Conservation (phyloP, 2,329 filamentous ascomycete genomes). For the Sarocladium brachiariae region DNA sequence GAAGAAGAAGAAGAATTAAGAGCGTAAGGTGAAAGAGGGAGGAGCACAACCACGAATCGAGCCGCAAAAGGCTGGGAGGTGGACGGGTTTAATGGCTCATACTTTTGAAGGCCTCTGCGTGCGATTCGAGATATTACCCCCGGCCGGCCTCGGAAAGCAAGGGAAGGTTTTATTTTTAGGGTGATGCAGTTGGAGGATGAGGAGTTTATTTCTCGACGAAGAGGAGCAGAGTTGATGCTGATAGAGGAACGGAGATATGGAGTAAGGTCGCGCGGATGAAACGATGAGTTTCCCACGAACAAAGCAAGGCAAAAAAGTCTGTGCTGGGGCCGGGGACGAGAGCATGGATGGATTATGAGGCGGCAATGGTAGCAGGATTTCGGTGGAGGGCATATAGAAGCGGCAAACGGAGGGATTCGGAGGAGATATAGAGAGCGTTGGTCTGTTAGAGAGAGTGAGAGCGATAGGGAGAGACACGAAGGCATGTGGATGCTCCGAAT, state of each 20-base stretch:
- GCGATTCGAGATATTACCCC: not conserved
- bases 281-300: slow-evolving; percentile 1
- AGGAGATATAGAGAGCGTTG: not conserved
- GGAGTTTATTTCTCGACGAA: not conserved
- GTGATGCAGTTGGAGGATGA: no score
- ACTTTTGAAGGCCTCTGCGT: not conserved
- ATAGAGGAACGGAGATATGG: not conserved
- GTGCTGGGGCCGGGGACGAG: slow-evolving; percentile 1
- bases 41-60: slow-evolving; percentile 6
- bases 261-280: not conserved
- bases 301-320: slow-evolving; percentile 4
- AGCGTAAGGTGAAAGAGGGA: not conserved
- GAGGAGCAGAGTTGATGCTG: not conserved
- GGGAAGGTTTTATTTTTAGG: slow-evolving; percentile 5
- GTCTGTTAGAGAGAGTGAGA: not conserved
- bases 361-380: slow-evolving; percentile 4
- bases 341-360: slow-evolving; percentile 8
- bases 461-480: not conserved
- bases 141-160: no score
- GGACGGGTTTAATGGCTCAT: slow-evolving; percentile 8
- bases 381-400: not conserved
- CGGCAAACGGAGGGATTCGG: not conserved
- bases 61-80: slow-evolving; percentile 5
- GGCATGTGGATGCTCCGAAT: slow-evolving; percentile 7
- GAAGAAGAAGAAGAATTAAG: not conserved